Conservation (phyloP, 495 filamentous ascomycete genomes). For the Penicillium canariense region DNA sequence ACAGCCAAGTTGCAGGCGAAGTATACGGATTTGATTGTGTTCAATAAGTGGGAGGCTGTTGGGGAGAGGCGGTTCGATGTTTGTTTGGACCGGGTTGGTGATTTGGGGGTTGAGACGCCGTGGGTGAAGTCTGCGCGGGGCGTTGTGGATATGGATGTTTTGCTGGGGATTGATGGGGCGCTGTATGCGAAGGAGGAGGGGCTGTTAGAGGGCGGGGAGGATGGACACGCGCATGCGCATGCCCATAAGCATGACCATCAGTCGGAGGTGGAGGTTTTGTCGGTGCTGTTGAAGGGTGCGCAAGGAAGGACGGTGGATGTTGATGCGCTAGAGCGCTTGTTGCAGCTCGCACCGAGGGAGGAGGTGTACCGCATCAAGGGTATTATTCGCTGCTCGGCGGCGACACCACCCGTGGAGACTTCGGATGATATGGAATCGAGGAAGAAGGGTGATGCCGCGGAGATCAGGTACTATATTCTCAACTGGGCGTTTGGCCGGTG, state of each 20-base stretch:
- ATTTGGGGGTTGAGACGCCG: constrained; percentile 77
- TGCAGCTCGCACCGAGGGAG: constrained; percentile 75
- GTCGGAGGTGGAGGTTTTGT: constrained; percentile 87
- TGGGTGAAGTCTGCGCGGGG: constrained; percentile 80
- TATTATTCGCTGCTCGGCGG: constrained; percentile 58
- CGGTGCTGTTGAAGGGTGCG: constrained; percentile 58
- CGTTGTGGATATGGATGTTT: constrained; percentile 66
- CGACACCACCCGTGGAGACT: constrained; percentile 55
- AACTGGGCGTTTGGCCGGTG: constrained; percentile 98
- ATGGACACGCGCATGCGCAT: constrained; percentile 16
- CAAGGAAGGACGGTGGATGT: constrained; percentile 55
- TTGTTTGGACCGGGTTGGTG: constrained; percentile 77
- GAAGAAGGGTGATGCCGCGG: constrained; percentile 2
- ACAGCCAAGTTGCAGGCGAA: constrained; percentile 81
- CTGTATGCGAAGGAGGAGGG: constrained; percentile 57
- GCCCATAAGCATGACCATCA: constrained; percentile 55
- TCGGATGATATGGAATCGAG: constrained; percentile 39
- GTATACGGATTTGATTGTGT: constrained; percentile 90
- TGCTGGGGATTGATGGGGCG: constrained; percentile 85
- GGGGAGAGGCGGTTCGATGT: constrained; percentile 74
- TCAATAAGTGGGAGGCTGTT: constrained; percentile 91
- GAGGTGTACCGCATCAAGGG: constrained; percentile 96
- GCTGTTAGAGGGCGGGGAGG: constrained; percentile 9
- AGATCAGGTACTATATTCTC: constrained; percentile 62
- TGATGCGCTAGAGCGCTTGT: constrained; percentile 59